Evolutionary conservation across 2,329 filamentous ascomycete genomes (phyloP).

Genomic region (Alternaria brassicicola): DNA sequence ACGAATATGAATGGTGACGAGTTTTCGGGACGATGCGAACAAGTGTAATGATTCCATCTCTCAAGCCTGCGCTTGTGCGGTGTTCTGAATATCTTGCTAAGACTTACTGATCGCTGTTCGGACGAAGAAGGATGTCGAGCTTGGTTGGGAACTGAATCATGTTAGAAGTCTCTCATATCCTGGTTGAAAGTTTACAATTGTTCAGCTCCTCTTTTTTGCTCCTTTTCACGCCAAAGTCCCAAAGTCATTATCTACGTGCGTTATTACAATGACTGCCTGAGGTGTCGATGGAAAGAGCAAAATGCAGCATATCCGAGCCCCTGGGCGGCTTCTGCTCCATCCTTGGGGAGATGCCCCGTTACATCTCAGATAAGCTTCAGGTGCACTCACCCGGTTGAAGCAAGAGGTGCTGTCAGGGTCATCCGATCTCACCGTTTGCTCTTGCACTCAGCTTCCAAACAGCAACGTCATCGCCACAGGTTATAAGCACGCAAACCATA

Average conservation of each 20-base stretch:
- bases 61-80: background rate
- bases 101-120: rapidly evolving
- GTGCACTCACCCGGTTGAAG: background rate
- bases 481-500: background rate
- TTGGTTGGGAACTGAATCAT: background rate
- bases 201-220: background rate
- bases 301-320: background rate
- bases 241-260: background rate
- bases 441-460: slow-evolving; percentile 1
- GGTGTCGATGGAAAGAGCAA: background rate
- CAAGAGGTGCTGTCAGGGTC: background rate
- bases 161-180: background rate
- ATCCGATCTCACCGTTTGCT: background rate
- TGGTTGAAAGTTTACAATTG: no score
- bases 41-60: background rate
- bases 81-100: background rate
- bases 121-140: background rate
- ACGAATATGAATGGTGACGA: background rate
- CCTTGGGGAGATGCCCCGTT: background rate
- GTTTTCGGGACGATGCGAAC: background rate
- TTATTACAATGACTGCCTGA: background rate
- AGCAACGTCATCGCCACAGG: slow-evolving; percentile 2
- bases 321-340: no score
- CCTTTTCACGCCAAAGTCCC: no score
- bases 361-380: background rate